Conservation (phyloP, 1,284 basidiomycete species). For the Sutorius eximius region DNA sequence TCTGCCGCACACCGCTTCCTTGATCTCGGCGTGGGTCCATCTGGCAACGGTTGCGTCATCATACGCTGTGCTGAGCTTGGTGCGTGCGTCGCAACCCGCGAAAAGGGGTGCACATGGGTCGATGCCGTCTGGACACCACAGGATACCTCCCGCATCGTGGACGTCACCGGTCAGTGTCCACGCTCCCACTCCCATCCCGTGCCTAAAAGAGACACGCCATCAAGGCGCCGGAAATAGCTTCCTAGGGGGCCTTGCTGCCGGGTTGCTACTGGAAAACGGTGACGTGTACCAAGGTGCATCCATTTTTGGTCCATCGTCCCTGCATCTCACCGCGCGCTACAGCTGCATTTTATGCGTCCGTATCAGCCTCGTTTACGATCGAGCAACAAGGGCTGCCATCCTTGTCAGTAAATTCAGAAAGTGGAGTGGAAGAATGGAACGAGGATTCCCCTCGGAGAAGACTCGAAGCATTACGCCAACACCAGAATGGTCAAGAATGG, state of each 20-base stretch:
- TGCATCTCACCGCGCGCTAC: conserved; percentile 16
- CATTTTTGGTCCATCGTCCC: conserved; percentile 1
- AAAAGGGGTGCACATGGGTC: conserved; percentile 60
- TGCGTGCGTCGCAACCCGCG: conserved; percentile 59
- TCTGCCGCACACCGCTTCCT: conserved; percentile 60
- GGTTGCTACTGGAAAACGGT: conserved; percentile 55
- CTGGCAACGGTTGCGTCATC: conserved; percentile 58
- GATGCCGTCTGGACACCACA: conserved; percentile 69
- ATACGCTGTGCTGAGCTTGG: conserved; percentile 80
- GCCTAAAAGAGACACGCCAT: background rate
- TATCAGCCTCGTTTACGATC: conserved; percentile 82
- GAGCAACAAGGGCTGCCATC: conserved; percentile 78
- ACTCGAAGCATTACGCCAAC: conserved; percentile 48
- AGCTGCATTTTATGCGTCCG: conserved; percentile 72
- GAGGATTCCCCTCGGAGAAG: conserved; percentile 57
- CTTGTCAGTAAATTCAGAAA: conserved; percentile 35
- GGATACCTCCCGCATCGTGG: conserved; percentile 59
- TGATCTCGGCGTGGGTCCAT: conserved; percentile 52
- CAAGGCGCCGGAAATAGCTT: conserved; percentile 87
- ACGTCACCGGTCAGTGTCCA: conserved; percentile 71
- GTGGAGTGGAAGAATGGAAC: conserved; percentile 61
- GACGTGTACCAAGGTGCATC: conserved; percentile 63
- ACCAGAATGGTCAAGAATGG: conserved; percentile 38
- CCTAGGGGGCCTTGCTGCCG: conserved; percentile 80
- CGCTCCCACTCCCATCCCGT: background rate